Conservation (phyloP, 495 filamentous ascomycete genomes). For the Cercophora newfieldiana region DNA sequence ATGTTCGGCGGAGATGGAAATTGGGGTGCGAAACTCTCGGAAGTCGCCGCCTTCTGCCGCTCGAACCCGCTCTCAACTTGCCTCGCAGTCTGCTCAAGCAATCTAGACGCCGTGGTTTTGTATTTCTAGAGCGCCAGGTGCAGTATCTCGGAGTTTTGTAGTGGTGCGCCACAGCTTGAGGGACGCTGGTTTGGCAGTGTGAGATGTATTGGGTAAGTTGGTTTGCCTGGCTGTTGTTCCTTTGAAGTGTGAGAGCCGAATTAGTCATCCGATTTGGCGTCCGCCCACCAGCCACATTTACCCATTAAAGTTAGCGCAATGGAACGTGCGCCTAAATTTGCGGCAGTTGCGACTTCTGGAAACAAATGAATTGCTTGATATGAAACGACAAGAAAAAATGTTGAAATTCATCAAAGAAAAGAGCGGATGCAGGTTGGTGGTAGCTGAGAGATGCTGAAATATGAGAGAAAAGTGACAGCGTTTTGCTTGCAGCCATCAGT, state of each 20-base stretch:
- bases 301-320: background rate
- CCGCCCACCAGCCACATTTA: constrained; percentile 8
- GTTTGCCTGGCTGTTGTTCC: constrained; percentile 16
- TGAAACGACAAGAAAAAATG: background rate
- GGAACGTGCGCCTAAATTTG: background rate
- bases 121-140: constrained; percentile 30
- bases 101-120: constrained; percentile 22
- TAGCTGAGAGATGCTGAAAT: background rate
- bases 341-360: background rate
- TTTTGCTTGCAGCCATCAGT: background rate
- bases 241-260: constrained; percentile 28
- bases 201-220: constrained; percentile 39
- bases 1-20: constrained; percentile 5
- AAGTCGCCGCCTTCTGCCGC: constrained; percentile 11
- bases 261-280: constrained; percentile 29
- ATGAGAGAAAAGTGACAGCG: background rate
- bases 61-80: constrained; percentile 11
- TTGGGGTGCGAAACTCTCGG: constrained; percentile 4
- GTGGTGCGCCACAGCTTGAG: constrained; percentile 30
- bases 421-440: background rate
- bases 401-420: background rate
- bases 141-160: constrained; percentile 25
- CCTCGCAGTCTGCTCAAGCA: constrained; percentile 14
- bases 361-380: background rate
- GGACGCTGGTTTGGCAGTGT: constrained; percentile 26